Evolutionary conservation across 176 grass and related monocot genomes (phyloP), one percentile per base, ranked within the genome.

Genomic region (Thalia dealbata): DNA sequence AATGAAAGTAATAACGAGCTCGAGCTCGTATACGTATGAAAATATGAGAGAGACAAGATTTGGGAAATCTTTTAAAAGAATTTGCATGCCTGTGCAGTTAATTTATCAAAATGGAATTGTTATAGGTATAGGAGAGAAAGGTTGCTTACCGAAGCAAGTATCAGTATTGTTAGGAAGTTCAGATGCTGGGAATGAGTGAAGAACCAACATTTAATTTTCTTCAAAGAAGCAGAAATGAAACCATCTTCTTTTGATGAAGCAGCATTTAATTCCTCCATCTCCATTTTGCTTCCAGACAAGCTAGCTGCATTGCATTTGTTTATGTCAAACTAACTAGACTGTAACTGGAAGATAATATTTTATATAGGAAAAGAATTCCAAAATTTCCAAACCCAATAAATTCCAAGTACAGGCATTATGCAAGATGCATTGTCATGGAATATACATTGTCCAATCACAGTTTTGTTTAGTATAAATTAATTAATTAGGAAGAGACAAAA

Each of bases 131-230:
- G 38, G 62, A 62, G 64, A 50, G 25, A 73, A 16, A 86, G 64
- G 15, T 77, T 62, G 86, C 89, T 86, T 74, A 99, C 95, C 75
- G 95, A 99, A 88, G 90, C 90, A 81, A 99, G 95, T 69, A 92
- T 35, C 79, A 99, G 82, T 75, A 99, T 91, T 72, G 78, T 79
- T 25, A 79, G 73, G 79, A 99, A 99, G 63, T 86, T 99, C 16
- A 99, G 85, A 89, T 89, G 65, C 44, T 87, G 82, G 5, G 86
- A 81, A 58, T 93, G 87, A 68, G 90, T 91, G 88, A 91, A 67
- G 78, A 91, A 81, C 95, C 95, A 99, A 26, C 56, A n/a, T 76
- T 93, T 99, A 68, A 91, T 79, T 83, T 56, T 80, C 23, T 72
- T 82, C 75, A 97, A 59, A 67, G 75, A 85, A 69, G 74, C 81